phyloP scores from a whole-genome alignment of 257 asterid genomes.

The Solanum appendiculatum region DNA sequence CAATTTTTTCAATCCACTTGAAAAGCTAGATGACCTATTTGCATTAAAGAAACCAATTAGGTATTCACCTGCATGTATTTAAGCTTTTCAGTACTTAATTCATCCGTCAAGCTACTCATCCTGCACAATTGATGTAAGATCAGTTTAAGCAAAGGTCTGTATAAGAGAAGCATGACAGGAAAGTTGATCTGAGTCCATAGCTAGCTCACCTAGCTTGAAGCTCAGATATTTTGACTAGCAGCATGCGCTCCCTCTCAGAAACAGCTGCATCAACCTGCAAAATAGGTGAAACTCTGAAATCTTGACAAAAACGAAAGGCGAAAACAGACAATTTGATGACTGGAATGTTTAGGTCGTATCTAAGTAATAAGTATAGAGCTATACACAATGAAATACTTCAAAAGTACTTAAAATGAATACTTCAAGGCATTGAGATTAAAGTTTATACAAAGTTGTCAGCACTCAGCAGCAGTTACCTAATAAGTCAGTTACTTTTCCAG shows the following conservation, averaged over 20 bases:
- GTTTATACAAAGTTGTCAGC: neutral
- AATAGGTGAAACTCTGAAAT: neutral
- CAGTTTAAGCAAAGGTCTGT: conserved; percentile 5
- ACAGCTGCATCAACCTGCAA: conserved; percentile 49
- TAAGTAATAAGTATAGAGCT: neutral
- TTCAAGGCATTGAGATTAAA: neutral
- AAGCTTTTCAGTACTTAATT: conserved; percentile 61
- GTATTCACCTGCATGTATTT: conserved; percentile 61
- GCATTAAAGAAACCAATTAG: neutral
- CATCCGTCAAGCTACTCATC: conserved; percentile 76
- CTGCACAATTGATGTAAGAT: conserved; percentile 27
- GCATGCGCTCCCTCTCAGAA: conserved; percentile 76
- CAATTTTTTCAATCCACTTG: neutral
- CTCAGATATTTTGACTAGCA: conserved; percentile 64
- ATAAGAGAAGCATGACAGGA: neutral
- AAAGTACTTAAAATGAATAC: neutral
- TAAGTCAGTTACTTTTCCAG: neutral
- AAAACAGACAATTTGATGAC: neutral
- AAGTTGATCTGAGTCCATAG: neutral
- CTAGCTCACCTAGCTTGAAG: conserved; percentile 75
- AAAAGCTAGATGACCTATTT: neutral
- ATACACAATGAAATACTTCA: neutral
- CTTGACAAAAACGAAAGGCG: neutral
- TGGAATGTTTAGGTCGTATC: neutral
- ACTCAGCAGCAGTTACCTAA: neutral